Evolutionary conservation across 768 basidiomycete species (phyloP).

Genomic region (Tricholoma sp.): DNA sequence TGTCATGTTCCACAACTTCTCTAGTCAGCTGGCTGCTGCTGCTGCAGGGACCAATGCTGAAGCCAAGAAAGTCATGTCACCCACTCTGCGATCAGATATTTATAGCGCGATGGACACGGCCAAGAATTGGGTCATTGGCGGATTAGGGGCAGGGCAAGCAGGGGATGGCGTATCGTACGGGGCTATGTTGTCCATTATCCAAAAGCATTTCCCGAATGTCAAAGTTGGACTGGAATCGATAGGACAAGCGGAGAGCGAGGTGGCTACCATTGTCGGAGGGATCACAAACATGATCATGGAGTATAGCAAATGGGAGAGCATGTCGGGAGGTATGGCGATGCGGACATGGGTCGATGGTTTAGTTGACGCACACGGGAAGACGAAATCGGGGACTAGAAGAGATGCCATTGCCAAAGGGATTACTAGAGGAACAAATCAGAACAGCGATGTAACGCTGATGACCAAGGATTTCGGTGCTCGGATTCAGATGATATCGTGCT

Average conservation of each 20-base stretch:
- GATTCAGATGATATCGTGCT: constrained; percentile 48
- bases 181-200: constrained; percentile 37
- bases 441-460: constrained; percentile 44
- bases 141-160: constrained; percentile 34
- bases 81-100: constrained; percentile 45
- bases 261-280: constrained; percentile 44
- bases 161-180: constrained; percentile 51
- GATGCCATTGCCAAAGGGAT: constrained; percentile 43
- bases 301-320: constrained; percentile 52
- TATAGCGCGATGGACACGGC: constrained; percentile 43
- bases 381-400: constrained; percentile 27
- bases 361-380: constrained; percentile 35
- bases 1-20: constrained; percentile 43
- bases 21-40: constrained; percentile 33
- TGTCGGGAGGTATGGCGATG: constrained; percentile 53
- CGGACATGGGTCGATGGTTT: constrained; percentile 49
- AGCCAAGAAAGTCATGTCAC: constrained; percentile 41
- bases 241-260: constrained; percentile 43
- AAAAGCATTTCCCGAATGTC: constrained; percentile 44
- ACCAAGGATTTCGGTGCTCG: constrained; percentile 49
- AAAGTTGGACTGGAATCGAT: constrained; percentile 42
- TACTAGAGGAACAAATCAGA: constrained; percentile 45
- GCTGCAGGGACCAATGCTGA: constrained; percentile 23
- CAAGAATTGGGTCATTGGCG: constrained; percentile 41
- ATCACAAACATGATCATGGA: constrained; percentile 51